Evolutionary conservation across 805 yeast species (phyloP).

Genomic region (Candida boleticola): DNA sequence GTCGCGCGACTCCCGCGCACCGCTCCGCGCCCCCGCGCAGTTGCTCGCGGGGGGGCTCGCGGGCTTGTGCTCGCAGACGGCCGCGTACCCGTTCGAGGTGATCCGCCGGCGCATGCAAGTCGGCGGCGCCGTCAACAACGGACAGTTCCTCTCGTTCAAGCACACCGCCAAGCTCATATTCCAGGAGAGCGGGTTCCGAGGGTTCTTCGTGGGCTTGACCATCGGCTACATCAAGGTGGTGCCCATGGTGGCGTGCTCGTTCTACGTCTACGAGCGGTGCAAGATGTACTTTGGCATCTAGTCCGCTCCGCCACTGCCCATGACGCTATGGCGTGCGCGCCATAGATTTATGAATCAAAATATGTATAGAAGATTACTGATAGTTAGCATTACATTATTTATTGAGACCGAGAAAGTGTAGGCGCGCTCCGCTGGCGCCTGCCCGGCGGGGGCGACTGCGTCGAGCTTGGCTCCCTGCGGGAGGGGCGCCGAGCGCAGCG

Average conservation of each 20-base stretch:
- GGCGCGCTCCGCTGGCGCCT: too few relatives aligned
- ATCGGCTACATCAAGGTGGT: constrained; percentile 94
- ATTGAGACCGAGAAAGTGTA: too few relatives aligned
- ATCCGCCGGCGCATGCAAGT: constrained; percentile 95
- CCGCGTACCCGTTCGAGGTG: constrained; percentile 96
- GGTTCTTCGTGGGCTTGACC: constrained; percentile 91
- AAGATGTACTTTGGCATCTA: constrained; percentile 68
- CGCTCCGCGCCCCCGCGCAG: constrained; percentile 89
- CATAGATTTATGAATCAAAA: too few relatives aligned
- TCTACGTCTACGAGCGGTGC: constrained; percentile 87
- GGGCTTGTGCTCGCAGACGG: constrained; percentile 92
- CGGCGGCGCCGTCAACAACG: constrained; percentile 69
- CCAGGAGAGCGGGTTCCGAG: constrained; percentile 74
- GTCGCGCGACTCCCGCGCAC: constrained; percentile 50
- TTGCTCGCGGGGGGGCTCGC: constrained; percentile 93
- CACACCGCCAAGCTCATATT: constrained; percentile 60
- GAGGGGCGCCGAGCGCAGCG: too few relatives aligned
- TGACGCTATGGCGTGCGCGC: too few relatives aligned
- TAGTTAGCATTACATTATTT: too few relatives aligned
- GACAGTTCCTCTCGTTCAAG: constrained; percentile 52
- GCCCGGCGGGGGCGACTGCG: too few relatives aligned
- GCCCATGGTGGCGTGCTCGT: constrained; percentile 97
- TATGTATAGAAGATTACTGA: too few relatives aligned
- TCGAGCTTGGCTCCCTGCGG: too few relatives aligned
- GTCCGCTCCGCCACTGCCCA: too few relatives aligned